These are phyloP conservation scores for Alternaria gaisen DNA, from an alignment of 2,329 filamentous ascomycete genomes.

Conservation along the genomic window DNA sequence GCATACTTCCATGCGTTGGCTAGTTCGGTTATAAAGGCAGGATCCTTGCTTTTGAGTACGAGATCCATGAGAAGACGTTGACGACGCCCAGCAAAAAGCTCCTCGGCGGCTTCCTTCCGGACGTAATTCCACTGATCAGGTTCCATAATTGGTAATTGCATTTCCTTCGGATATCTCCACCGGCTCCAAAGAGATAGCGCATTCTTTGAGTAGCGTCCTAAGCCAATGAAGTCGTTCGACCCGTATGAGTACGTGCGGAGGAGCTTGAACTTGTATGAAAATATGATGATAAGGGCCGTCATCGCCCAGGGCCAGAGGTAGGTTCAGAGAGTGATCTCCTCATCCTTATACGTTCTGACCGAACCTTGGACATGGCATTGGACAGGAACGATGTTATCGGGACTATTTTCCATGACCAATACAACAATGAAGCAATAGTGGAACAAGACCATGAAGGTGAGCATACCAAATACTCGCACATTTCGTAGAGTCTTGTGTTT, in stretches of 20 bases:
- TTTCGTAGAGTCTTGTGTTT: conserved; percentile 17
- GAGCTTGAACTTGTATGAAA: conserved; percentile 3
- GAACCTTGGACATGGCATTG: not conserved
- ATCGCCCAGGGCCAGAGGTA: conserved; percentile 4
- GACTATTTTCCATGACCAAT: not conserved
- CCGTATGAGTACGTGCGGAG: not conserved
- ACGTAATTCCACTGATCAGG: no score
- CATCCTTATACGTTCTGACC: not conserved
- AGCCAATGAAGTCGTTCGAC: not conserved
- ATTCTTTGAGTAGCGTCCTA: not conserved
- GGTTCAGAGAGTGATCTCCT: not conserved
- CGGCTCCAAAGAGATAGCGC: not conserved
- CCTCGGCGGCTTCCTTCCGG: no score
- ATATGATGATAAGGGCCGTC: conserved; percentile 2
- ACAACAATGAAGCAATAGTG: not conserved
- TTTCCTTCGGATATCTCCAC: not conserved
- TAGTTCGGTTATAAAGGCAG: no score
- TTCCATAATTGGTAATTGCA: no score
- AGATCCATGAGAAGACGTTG: no score
- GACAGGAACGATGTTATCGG: not conserved
- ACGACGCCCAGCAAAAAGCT: no score
- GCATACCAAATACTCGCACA: conserved; percentile 19
- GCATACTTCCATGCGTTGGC: no score
- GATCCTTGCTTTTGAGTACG: no score
- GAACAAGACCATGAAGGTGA: conserved; percentile 10